These are phyloP conservation scores for Naganishia sp. DNA, from an alignment of 1,284 basidiomycete genomes.

Conservation along the genomic window DNA sequence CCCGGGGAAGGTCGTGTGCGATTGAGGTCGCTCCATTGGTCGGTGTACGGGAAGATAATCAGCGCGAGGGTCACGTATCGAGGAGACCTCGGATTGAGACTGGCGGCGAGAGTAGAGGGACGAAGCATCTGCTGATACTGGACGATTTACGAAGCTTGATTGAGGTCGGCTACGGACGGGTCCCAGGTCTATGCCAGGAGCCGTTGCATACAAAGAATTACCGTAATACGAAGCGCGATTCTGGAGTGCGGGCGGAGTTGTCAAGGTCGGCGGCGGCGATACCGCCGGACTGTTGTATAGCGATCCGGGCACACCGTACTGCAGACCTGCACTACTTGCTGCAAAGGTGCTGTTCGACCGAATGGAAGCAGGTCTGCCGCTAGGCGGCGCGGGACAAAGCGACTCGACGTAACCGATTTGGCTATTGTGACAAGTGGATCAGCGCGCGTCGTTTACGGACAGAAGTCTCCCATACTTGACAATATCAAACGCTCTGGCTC, in stretches of 20 bases:
- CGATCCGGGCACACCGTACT: conserved; percentile 21
- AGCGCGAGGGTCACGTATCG: conserved; percentile 18
- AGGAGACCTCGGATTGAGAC: conserved; percentile 31
- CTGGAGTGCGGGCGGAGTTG: conserved; percentile 20
- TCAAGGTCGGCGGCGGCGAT: conserved; percentile 5
- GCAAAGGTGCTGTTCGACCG: conserved; percentile 25
- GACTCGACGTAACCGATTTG: conserved; percentile 49
- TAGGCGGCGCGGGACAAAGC: conserved; percentile 33
- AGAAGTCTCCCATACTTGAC: conserved; percentile 43
- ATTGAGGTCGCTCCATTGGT: conserved; percentile 14
- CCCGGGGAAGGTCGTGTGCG: conserved; percentile 16
- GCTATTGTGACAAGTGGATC: conserved; percentile 33
- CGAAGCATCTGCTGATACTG: conserved; percentile 32
- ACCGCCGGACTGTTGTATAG: conserved; percentile 14
- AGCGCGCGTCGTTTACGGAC: too few relatives aligned
- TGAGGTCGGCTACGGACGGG: conserved; percentile 16
- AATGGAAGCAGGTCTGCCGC: conserved; percentile 21
- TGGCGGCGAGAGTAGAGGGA: conserved; percentile 31
- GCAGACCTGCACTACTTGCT: conserved; percentile 15
- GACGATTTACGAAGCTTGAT: conserved; percentile 22
- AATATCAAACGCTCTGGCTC: conserved; percentile 43
- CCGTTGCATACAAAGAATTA: not conserved
- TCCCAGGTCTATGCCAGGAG: conserved; percentile 3
- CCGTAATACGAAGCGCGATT: conserved; percentile 19
- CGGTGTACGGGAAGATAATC: conserved; percentile 14